Evolutionary conservation across 345 rosid genomes (phyloP).

Genomic region (Hibiscus mutabilis): DNA sequence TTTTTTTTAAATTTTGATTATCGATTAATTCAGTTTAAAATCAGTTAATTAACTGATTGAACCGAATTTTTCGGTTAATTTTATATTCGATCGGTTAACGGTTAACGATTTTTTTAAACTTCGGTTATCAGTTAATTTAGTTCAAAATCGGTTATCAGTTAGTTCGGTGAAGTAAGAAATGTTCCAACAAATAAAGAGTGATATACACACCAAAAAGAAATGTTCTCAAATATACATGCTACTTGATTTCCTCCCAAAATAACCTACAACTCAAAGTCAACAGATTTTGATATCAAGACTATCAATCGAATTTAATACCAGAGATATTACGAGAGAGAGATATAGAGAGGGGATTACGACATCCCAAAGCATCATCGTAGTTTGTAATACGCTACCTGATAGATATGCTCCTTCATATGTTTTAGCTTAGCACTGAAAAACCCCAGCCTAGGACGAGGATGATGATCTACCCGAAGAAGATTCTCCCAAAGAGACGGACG

Average conservation of each 20-base stretch:
- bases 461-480: constrained; percentile 55
- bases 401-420: constrained; percentile 18
- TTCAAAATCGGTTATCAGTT: too few relatives aligned
- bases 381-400: constrained; percentile 15
- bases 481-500: constrained; percentile 80
- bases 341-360: constrained; percentile 7
- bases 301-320: constrained; percentile 7
- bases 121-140: too few relatives aligned
- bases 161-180: too few relatives aligned
- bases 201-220: background rate
- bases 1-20: too few relatives aligned
- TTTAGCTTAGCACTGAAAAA: constrained; percentile 7
- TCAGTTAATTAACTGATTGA: too few relatives aligned
- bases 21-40: too few relatives aligned
- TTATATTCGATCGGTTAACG: too few relatives aligned
- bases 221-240: constrained; percentile 58
- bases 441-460: constrained; percentile 23
- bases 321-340: background rate
- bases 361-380: constrained; percentile 11
- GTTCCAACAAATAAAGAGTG: background rate
- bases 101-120: too few relatives aligned
- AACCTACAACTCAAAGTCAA: constrained; percentile 22
- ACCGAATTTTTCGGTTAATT: too few relatives aligned
- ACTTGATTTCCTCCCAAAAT: constrained; percentile 27
- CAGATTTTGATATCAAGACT: constrained; percentile 24